Conservation (phyloP, 2,329 filamentous ascomycete species). For the Metarhizium anisopliae region DNA sequence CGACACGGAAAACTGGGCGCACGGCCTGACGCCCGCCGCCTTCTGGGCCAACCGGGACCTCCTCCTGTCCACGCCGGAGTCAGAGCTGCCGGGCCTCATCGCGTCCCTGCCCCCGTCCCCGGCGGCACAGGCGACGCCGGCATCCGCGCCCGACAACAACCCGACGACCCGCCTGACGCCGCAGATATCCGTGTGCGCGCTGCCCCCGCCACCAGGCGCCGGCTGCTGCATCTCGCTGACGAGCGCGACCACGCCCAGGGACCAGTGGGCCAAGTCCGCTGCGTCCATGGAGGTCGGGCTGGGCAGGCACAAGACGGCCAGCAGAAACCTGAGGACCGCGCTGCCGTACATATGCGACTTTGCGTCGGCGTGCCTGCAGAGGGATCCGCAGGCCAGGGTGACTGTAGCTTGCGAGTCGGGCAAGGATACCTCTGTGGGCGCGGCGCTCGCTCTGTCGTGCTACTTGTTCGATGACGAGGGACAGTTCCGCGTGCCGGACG, state of each 20-base stretch:
- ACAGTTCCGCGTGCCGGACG: slow-evolving; percentile 18
- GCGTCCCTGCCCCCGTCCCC: slow-evolving; percentile 6
- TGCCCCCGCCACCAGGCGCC: slow-evolving; percentile 16
- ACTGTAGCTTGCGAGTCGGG: slow-evolving; percentile 68
- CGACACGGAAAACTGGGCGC: slow-evolving; percentile 88
- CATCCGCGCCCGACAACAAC: neutral
- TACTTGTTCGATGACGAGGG: slow-evolving; percentile 61
- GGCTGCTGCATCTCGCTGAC: slow-evolving; percentile 35
- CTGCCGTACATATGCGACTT: slow-evolving; percentile 56
- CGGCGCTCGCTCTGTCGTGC: slow-evolving; percentile 68
- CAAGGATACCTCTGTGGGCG: slow-evolving; percentile 71
- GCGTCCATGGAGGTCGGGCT: slow-evolving; percentile 51
- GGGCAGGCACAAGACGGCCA: slow-evolving; percentile 66
- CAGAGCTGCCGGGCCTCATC: slow-evolving; percentile 48
- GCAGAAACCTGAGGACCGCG: slow-evolving; percentile 68
- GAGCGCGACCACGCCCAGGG: slow-evolving; percentile 33
- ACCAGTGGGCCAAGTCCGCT: slow-evolving; percentile 28
- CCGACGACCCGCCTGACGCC: slow-evolving; percentile 21
- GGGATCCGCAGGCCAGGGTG: slow-evolving; percentile 17
- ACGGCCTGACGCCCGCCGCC: slow-evolving; percentile 63
- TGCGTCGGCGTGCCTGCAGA: slow-evolving; percentile 29
- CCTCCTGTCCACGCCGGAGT: slow-evolving; percentile 57
- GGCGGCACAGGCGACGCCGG: too few species aligned
- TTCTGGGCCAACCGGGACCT: slow-evolving; percentile 66
- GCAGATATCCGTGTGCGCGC: slow-evolving; percentile 26